phyloP scores from a whole-genome alignment of 2,329 filamentous ascomycete genomes.

The Aspergillus latus region DNA sequence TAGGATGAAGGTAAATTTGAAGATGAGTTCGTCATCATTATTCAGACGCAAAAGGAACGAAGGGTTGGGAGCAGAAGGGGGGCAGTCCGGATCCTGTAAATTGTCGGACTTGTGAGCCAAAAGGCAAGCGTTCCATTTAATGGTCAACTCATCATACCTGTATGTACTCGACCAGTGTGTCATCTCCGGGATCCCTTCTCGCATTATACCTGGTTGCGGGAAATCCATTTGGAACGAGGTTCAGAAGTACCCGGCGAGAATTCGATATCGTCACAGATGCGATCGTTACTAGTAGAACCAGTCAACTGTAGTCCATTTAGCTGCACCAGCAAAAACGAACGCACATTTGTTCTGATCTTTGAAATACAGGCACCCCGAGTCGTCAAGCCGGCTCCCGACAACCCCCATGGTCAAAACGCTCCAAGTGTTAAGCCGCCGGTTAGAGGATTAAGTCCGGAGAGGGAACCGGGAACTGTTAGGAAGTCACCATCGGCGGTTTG shows the following conservation, averaged over 20 bases:
- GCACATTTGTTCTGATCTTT: constrained; percentile 87
- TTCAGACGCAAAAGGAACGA: constrained; percentile 81
- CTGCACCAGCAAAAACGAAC: background rate
- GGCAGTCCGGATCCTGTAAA: constrained; percentile 71
- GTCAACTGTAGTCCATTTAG: background rate
- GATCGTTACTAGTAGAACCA: constrained; percentile 69
- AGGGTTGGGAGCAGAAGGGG: constrained; percentile 51
- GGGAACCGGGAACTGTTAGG: constrained; percentile 26
- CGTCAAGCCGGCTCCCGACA: constrained; percentile 84
- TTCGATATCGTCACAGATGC: constrained; percentile 80
- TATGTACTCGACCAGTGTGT: constrained; percentile 79
- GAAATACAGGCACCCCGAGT: constrained; percentile 73
- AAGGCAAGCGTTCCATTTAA: background rate
- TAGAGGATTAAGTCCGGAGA: constrained; percentile 28
- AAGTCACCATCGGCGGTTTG: constrained; percentile 36
- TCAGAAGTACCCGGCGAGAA: constrained; percentile 72
- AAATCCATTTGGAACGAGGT: constrained; percentile 80
- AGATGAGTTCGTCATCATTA: constrained; percentile 88
- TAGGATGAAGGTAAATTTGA: constrained; percentile 89
- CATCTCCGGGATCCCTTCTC: constrained; percentile 71
- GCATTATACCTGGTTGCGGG: constrained; percentile 77
- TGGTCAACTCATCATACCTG: constrained; percentile 61
- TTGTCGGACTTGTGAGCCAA: constrained; percentile 23
- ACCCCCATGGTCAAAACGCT: constrained; percentile 72
- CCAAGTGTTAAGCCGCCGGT: constrained; percentile 29